Base-by-base conservation (phyloP, 768 basidiomycete genomes). In the Boletus sp. region DNA sequence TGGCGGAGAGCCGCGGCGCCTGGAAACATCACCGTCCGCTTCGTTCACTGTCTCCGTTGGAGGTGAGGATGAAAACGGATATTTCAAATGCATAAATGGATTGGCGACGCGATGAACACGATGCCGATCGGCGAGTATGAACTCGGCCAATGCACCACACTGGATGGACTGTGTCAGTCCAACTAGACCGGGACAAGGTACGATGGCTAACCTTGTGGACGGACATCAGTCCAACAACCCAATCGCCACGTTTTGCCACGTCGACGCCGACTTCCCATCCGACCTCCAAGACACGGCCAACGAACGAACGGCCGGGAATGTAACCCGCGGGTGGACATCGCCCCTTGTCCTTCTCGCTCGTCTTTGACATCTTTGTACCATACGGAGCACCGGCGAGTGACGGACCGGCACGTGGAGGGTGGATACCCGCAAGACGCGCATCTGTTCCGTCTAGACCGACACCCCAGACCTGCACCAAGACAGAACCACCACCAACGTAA, bases 141-240 rank as follows among this genome's bases (percentile, higher is more conserved):
- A 96, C 73, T 97, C 92, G n/a, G 91, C 80, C 20, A 96, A 79
- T 7, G 90, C 90, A 48, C 94, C 94, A 62, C 84, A 87, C 91
- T 94, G 61, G 35, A 49, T 28, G 20, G 48, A 57, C 30, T 15
- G 50, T 24, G 63, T 58, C 47, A 65, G 54, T 24, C 61, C 20
- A 20, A 49, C 14, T 17, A 40, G 54, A 56, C 5, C 7, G 51
- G 47, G 52, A 52, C 46, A 50, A 48, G 42, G 17, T 29, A 57
- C 40, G 52, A 60, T 52, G 39, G 66, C 83, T 62, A 60, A 93
- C 94, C 86, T 92, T 94, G 60, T 80, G 78, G 11, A 89, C 78
- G 65, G 94, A 89, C 68, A 89, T 68, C 59, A 94, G 64, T 11
- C 93, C 94, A 56, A 91, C 76, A 6, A 95, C 89, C 87, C 94